Evolutionary conservation across 768 basidiomycete species (phyloP).

Genomic region (Mycena polygramma): DNA sequence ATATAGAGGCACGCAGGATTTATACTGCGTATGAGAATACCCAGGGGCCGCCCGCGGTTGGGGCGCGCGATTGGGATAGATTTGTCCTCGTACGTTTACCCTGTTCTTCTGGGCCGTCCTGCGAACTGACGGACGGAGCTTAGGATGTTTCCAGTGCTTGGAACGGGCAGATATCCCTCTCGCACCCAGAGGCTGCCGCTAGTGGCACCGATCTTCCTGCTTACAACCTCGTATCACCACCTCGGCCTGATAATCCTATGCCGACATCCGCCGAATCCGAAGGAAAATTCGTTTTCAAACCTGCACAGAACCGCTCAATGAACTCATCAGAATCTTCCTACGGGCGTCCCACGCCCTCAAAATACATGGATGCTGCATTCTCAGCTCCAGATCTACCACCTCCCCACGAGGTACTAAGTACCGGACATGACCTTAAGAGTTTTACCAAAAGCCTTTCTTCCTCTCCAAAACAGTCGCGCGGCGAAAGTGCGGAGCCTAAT

Average conservation of each 20-base stretch:
- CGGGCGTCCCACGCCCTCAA: slow-evolving; percentile 8
- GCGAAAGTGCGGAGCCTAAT: not conserved
- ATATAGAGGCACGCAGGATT: not conserved
- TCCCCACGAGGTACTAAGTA: not conserved
- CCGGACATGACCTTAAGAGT: not conserved
- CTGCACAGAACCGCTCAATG: not conserved
- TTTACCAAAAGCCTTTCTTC: not conserved
- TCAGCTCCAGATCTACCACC: not conserved
- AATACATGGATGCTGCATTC: not conserved
- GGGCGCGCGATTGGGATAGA: slow-evolving; percentile 18
- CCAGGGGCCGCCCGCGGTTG: not conserved
- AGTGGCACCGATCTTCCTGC: slow-evolving; percentile 6
- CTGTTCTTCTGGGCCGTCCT: not conserved
- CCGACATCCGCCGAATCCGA: slow-evolving; percentile 7
- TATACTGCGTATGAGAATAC: not conserved
- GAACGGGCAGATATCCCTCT: slow-evolving; percentile 26
- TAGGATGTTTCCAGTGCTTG: slow-evolving; percentile 36
- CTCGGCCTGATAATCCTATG: slow-evolving; percentile 11
- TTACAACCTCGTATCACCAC: slow-evolving; percentile 14
- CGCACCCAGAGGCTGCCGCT: not conserved
- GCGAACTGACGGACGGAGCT: not conserved
- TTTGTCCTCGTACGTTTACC: slow-evolving; percentile 28
- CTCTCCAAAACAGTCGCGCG: not conserved
- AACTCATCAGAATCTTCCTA: slow-evolving; percentile 17
- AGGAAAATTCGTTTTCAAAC: not conserved